Evolutionary conservation across 176 grass and related monocot species (phyloP), one percentile per base, ranked within the genome.

Genomic region (Ensete ventricosum): DNA sequence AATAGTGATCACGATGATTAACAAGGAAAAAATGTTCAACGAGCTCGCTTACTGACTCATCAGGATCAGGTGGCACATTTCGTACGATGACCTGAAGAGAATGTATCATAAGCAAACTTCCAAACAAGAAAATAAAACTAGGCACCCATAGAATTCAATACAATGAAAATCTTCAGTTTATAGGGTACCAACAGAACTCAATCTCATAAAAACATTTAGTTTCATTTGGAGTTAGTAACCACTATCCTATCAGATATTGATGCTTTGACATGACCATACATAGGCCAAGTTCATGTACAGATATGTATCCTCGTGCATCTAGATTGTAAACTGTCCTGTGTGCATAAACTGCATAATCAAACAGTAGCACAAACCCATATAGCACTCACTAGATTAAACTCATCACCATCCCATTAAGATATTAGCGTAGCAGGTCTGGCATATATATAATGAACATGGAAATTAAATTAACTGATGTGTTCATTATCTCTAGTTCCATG

Each of bases 1-100:
- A 74, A 76, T 95, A 99, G 58, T 91, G 59, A 79, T 92, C 88
- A 80, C 85, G 96, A 84, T 99, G 96, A 69, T 99, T 95, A 58
- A 99, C 96, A 75, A 99, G 96, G 54, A 99, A 95, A 83, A 99
- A 99, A 88, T 99, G 96, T 75, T 99, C 96, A 22, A 85, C 89
- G 74, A 95, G 88, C 80, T 99, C 96, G 74, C 91, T 73, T 50
- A 95, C 81, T 50, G 96, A 99, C 85, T 99, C 96, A 80, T 99
- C 96, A 78, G 88, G 76, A 62, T 99, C 91, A 79, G 88, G 88
- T 6, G 86, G 96, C 69, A 99, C 87, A 87, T 95, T 99, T 23
- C 88, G 84, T 49, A 95, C 96, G 69, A 99, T 84, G 11, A 99
- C 96, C 96, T 99, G 75, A 84, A 88, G 60, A 50, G 75, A 62